Percentiles rank a stretch among this genome's conserved stretches.
phyloP scores from a whole-genome alignment of 257 asterid genomes.

The Solanum peruvianum region DNA sequence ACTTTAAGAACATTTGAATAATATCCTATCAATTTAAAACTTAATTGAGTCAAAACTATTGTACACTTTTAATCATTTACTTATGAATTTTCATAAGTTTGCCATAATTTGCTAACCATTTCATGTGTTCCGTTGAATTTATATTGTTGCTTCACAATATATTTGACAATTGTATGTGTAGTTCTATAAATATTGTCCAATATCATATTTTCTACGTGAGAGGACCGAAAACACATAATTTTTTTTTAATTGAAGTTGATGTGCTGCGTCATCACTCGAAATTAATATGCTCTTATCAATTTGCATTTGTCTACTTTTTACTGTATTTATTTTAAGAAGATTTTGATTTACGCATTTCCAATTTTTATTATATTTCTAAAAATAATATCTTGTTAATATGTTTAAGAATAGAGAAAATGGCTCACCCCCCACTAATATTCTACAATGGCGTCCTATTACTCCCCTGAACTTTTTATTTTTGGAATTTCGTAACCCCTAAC shows the following conservation, averaged over 20 bases:
- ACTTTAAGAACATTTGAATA: background rate
- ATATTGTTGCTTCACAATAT: background rate
- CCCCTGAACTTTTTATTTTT: background rate
- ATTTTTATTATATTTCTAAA: background rate
- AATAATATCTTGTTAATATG: background rate
- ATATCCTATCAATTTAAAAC: background rate
- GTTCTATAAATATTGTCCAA: background rate
- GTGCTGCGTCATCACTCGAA: background rate
- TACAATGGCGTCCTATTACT: background rate
- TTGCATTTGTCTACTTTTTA: background rate
- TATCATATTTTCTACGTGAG: background rate
- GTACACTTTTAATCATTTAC: background rate
- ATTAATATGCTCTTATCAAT: background rate
- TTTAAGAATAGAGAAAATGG: background rate
- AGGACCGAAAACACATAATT: background rate
- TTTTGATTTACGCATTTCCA: background rate
- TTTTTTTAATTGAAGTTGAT: no score
- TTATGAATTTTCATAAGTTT: background rate
- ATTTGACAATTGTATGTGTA: background rate
- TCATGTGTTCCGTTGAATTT: background rate
- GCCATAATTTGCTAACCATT: background rate
- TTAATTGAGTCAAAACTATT: background rate
- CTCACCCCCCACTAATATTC: background rate
- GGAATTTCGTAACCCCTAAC: background rate
- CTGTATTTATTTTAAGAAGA: background rate